Evolutionary conservation across 805 yeast genomes (phyloP).

Genomic region (Wickerhamomyces pijperi): DNA sequence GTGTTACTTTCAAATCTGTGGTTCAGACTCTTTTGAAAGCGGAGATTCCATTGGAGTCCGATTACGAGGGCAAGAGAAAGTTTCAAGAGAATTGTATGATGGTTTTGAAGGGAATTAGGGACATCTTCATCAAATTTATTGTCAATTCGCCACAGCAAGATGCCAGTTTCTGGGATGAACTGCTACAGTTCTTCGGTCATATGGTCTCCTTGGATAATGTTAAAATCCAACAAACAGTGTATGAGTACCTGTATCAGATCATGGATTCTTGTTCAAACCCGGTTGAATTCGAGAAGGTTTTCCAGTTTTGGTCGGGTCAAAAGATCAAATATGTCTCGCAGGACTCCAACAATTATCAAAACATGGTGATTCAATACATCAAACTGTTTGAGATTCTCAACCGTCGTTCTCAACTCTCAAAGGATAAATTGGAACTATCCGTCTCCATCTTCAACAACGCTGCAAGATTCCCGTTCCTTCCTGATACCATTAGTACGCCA

Average conservation of each 20-base stretch:
- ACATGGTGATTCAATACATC: constrained; percentile 45
- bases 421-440: constrained; percentile 33
- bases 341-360: constrained; percentile 37
- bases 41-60: constrained; percentile 10
- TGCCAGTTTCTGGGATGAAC: constrained; percentile 44
- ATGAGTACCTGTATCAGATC: constrained; percentile 39
- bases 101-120: constrained; percentile 54
- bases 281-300: constrained; percentile 28
- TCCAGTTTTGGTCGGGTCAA: constrained; percentile 38
- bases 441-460: constrained; percentile 52
- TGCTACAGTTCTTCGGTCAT: constrained; percentile 37
- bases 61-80: constrained; percentile 24
- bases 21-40: constrained; percentile 37
- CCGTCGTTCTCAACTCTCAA: constrained; percentile 20
- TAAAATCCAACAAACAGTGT: constrained; percentile 45
- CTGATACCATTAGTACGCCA: constrained; percentile 36
- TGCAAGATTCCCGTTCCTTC: constrained; percentile 63
- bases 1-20: constrained; percentile 55
- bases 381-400: constrained; percentile 40
- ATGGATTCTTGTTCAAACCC: constrained; percentile 27
- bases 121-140: constrained; percentile 46
- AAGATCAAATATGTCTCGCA: constrained; percentile 33
- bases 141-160: constrained; percentile 21
- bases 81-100: constrained; percentile 55
- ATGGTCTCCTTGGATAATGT: constrained; percentile 32